Conservation (phyloP, 139 green algal species). For the Yamagishiella unicocca region DNA sequence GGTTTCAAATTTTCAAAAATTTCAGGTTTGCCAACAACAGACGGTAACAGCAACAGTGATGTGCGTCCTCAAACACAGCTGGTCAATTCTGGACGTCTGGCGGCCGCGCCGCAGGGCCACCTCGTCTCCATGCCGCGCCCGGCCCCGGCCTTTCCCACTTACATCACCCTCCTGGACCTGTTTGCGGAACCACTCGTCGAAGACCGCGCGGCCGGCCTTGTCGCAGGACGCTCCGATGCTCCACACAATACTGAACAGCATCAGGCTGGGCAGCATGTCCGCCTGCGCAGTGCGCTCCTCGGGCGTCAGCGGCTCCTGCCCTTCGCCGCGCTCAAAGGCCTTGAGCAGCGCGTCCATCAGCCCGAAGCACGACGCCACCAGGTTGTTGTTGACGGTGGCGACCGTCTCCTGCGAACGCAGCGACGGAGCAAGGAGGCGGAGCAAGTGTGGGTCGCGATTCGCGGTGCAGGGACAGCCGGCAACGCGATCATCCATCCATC, state of each 20-base stretch:
- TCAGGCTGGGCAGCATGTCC: slow-evolving; percentile 65
- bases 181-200: slow-evolving; percentile 73
- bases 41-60: too few species aligned
- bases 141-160: too few species aligned
- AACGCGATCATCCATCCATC: too few species aligned
- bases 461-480: too few species aligned
- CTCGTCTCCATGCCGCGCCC: too few species aligned
- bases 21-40: too few species aligned
- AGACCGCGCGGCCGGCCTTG: slow-evolving; percentile 65
- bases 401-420: slow-evolving; percentile 85
- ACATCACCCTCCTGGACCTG: slow-evolving; percentile 37
- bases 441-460: too few species aligned
- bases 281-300: slow-evolving; percentile 65
- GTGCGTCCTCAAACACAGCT: too few species aligned
- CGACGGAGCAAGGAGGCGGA: too few species aligned
- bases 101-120: too few species aligned
- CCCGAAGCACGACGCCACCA: slow-evolving; percentile 78
- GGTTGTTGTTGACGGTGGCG: slow-evolving; percentile 76
- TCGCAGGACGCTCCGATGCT: slow-evolving; percentile 80
- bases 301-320: slow-evolving; percentile 54
- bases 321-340: slow-evolving; percentile 58
- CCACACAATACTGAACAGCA: slow-evolving; percentile 86
- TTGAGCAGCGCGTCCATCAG: slow-evolving; percentile 79
- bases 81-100: too few species aligned
- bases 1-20: too few species aligned